Conservation (phyloP, 1,139 yeast genomes). For the Ogataea hybrid region DNA sequence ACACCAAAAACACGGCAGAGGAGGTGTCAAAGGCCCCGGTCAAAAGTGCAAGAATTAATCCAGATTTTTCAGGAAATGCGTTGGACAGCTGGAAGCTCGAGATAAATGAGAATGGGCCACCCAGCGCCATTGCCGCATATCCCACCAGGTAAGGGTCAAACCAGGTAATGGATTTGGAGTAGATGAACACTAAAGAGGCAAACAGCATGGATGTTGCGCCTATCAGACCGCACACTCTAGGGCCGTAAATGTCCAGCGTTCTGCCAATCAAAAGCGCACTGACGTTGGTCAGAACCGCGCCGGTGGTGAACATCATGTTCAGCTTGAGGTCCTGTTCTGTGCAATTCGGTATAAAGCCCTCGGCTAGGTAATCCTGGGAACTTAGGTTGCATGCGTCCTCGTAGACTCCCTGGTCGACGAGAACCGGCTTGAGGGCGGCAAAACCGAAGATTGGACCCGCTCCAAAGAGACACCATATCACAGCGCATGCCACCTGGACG, state of each 20-base stretch:
- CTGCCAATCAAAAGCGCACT: constrained; percentile 56
- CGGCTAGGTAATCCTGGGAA: constrained; percentile 10
- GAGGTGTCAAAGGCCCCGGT: constrained; percentile 49
- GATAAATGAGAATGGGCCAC: constrained; percentile 47
- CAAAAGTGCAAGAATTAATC: constrained; percentile 41
- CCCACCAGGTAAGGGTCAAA: constrained; percentile 43
- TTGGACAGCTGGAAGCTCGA: constrained; percentile 47
- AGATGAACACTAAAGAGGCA: constrained; percentile 41
- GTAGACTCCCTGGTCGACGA: constrained; percentile 51
- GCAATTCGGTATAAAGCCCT: constrained; percentile 35
- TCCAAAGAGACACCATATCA: constrained; percentile 57
- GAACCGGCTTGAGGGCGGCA: constrained; percentile 60
- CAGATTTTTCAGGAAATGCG: constrained; percentile 45
- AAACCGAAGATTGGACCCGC: constrained; percentile 68
- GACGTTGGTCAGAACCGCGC: constrained; percentile 57
- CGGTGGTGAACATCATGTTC: constrained; percentile 55
- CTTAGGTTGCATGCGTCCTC: constrained; percentile 38
- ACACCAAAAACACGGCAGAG: constrained; percentile 44
- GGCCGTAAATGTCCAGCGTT: constrained; percentile 52
- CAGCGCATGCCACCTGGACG: constrained; percentile 46
- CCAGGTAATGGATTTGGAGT: constrained; percentile 27
- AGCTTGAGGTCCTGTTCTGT: constrained; percentile 51
- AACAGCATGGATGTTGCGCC: constrained; percentile 45
- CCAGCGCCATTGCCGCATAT: constrained; percentile 42
- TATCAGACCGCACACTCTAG: constrained; percentile 50